Conservation (phyloP, 2,329 filamentous ascomycete species). For the Aspergillus fumigatus region DNA sequence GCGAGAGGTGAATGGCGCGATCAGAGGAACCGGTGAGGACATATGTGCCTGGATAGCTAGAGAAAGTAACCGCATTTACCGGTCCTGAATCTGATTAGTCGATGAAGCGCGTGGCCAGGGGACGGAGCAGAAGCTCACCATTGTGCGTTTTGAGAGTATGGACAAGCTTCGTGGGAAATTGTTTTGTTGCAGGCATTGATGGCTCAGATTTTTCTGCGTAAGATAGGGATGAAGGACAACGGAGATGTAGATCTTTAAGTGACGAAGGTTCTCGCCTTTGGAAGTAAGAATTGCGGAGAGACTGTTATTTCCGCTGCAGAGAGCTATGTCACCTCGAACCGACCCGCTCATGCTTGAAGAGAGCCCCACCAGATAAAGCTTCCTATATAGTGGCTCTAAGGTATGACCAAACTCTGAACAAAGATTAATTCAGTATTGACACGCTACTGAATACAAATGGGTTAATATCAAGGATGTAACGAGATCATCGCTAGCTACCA, state of each 20-base stretch:
- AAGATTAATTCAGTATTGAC: constrained; percentile 37
- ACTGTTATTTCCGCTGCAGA: constrained; percentile 4
- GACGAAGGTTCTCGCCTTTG: background rate
- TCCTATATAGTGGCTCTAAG: background rate
- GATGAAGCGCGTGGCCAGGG: background rate
- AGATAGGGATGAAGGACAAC: background rate
- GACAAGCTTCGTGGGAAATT: constrained; percentile 37
- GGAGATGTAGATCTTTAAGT: background rate
- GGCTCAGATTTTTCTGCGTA: background rate
- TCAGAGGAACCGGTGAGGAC: constrained; percentile 84
- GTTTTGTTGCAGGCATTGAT: constrained; percentile 26
- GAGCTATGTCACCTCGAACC: background rate
- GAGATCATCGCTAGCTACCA: constrained; percentile 41
- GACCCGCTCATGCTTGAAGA: background rate
- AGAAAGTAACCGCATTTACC: constrained; percentile 69
- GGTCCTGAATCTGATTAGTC: constrained; percentile 48
- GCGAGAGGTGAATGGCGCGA: constrained; percentile 80
- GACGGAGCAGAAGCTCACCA: constrained; percentile 24
- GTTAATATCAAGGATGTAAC: constrained; percentile 40
- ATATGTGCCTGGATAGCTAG: constrained; percentile 67
- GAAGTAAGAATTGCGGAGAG: background rate
- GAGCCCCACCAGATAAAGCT: background rate
- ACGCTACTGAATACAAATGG: constrained; percentile 37
- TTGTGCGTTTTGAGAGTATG: constrained; percentile 44
- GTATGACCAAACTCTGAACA: background rate